These are phyloP conservation scores for Striga asiatica DNA, from an alignment of 257 asterid species.

Conservation along the genomic window DNA sequence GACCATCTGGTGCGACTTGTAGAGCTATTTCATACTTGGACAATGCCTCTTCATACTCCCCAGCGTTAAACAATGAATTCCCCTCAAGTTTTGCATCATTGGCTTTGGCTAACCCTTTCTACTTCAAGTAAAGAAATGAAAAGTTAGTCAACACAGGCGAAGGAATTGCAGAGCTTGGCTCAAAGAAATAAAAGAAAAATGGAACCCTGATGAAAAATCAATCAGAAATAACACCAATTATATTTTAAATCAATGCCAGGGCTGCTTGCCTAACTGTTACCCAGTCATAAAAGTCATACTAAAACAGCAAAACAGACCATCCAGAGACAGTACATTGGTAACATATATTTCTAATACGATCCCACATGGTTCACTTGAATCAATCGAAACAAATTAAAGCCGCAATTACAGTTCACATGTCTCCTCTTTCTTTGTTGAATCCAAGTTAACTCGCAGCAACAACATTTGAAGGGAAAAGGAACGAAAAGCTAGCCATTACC, in stretches of 20 bases:
- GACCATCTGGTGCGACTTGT: slow-evolving; percentile 46
- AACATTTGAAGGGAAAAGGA: neutral
- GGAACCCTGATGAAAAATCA: neutral
- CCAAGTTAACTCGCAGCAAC: neutral
- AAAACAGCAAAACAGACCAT: no score
- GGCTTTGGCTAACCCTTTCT: slow-evolving; percentile 58
- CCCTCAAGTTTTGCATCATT: slow-evolving; percentile 72
- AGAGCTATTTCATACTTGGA: slow-evolving; percentile 67
- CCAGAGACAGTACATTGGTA: slow-evolving; percentile 2
- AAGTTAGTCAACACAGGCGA: neutral
- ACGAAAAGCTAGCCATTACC: slow-evolving; percentile 15
- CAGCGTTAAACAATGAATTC: slow-evolving; percentile 57
- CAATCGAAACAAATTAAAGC: neutral
- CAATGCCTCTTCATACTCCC: slow-evolving; percentile 63
- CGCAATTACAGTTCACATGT: neutral
- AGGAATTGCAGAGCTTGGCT: neutral
- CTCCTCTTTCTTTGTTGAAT: neutral
- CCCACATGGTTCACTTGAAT: neutral
- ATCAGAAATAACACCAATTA: neutral
- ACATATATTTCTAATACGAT: neutral
- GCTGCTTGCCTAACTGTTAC: neutral
- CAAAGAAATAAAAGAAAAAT: neutral
- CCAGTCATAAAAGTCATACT: no score
- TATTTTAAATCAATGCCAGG: neutral
- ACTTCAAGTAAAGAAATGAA: slow-evolving; percentile 19